A percentile compares a stretch with the other conserved stretches of the same genome.
Evolutionary conservation across 805 yeast genomes (phyloP).

Genomic region (Teunomyces lycoperdinae): DNA sequence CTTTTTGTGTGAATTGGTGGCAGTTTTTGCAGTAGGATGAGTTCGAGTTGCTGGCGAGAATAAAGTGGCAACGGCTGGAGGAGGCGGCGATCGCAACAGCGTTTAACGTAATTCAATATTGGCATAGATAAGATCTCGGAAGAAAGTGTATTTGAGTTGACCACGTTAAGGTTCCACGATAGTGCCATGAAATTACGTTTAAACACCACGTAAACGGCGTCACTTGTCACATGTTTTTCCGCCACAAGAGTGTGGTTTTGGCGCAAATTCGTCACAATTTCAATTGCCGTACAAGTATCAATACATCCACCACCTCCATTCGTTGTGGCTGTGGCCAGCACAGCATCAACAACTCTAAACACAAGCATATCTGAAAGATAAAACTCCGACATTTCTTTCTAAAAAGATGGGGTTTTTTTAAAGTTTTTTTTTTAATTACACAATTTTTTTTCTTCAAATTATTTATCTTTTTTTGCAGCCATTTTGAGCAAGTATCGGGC

Average conservation of each 20-base stretch:
- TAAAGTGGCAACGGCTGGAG: neutral
- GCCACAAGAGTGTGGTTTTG: neutral
- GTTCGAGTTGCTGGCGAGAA: neutral
- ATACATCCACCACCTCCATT: no score
- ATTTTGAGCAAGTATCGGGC: constrained; percentile 6
- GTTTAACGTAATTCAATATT: no score
- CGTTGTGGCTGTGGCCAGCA: no score
- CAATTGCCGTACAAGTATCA: neutral
- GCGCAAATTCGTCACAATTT: neutral
- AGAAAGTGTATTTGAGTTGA: neutral
- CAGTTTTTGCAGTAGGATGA: neutral
- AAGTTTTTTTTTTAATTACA: no score
- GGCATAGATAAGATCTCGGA: neutral
- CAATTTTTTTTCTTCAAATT: no score
- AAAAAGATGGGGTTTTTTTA: neutral
- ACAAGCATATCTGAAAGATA: no score
- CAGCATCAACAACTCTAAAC: no score
- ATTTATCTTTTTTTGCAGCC: neutral
- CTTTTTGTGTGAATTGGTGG: neutral
- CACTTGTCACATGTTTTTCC: neutral
- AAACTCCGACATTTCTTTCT: neutral
- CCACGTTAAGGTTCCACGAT: neutral
- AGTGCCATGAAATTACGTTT: neutral
- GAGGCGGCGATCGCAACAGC: neutral
- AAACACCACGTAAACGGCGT: neutral